A percentile compares a stretch with the other conserved stretches of the same genome.
Evolutionary conservation across 2,329 filamentous ascomycete species (phyloP).

Genomic region (Lachnellula cervina): DNA sequence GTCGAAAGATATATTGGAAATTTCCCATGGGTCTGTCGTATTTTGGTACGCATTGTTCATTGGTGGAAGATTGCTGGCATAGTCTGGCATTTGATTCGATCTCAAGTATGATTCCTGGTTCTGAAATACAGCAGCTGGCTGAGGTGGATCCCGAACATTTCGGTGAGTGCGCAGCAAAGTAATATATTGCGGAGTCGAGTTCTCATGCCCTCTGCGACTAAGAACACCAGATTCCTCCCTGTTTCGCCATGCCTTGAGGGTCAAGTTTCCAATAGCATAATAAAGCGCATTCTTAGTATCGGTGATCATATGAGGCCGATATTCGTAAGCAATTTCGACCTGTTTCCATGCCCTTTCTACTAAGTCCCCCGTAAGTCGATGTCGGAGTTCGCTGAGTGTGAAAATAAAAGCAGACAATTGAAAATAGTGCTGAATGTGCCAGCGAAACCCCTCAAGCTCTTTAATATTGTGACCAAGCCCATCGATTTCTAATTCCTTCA

Average conservation of each 20-base stretch:
- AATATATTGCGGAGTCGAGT: conserved; percentile 18
- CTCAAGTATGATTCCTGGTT: not conserved
- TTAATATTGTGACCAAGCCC: conserved; percentile 27
- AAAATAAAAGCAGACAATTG: conserved; percentile 34
- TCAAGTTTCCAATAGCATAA: conserved; percentile 27
- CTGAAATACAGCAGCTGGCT: not conserved
- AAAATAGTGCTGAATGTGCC: conserved; percentile 34
- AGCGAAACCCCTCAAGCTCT: conserved; percentile 29
- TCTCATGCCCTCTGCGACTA: conserved; percentile 5
- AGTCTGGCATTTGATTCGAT: not conserved
- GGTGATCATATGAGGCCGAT: conserved; percentile 26
- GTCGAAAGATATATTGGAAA: conserved; percentile 12
- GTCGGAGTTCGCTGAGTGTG: conserved; percentile 32
- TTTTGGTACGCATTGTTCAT: not conserved
- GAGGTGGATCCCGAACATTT: conserved; percentile 13
- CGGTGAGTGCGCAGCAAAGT: conserved; percentile 21
- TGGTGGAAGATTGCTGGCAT: not conserved
- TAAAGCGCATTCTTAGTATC: conserved; percentile 27
- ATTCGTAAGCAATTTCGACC: conserved; percentile 27
- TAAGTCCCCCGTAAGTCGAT: conserved; percentile 26
- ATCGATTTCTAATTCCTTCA: conserved; percentile 35
- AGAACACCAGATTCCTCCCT: conserved; percentile 22
- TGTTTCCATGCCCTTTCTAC: conserved; percentile 31
- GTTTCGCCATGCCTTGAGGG: conserved; percentile 29
- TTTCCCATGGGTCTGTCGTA: conserved; percentile 4